Conservation (phyloP, 2,329 filamentous ascomycete species). For the Cyanodermella asteris region DNA sequence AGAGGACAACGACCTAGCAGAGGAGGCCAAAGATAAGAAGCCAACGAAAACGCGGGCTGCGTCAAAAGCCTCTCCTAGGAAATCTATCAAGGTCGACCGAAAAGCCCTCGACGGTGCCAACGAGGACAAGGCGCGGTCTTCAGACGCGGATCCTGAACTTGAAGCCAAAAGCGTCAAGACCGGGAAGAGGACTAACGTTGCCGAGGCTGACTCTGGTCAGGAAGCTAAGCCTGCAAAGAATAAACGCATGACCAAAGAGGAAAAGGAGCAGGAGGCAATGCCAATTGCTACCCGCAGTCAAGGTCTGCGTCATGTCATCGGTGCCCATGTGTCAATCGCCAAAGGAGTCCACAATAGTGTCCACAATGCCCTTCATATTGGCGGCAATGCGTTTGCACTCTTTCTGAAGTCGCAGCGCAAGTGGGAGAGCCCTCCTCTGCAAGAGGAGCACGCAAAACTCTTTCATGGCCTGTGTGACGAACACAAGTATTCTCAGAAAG, state of each 20-base stretch:
- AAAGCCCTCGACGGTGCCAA: too few species aligned
- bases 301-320: slow-evolving; percentile 61
- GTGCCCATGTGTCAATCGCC: slow-evolving; percentile 76
- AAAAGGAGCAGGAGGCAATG: slow-evolving; percentile 33
- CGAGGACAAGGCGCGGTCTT: too few species aligned
- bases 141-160: too few species aligned
- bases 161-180: too few species aligned
- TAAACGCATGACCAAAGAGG: slow-evolving; percentile 35
- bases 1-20: too few species aligned
- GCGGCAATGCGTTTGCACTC: slow-evolving; percentile 79
- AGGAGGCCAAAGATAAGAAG: too few species aligned
- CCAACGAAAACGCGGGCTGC: too few species aligned
- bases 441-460: slow-evolving; percentile 40
- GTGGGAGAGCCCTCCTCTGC: slow-evolving; percentile 66
- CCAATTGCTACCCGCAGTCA: slow-evolving; percentile 49
- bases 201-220: too few species aligned
- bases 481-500: slow-evolving; percentile 40
- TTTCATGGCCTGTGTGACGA: slow-evolving; percentile 49
- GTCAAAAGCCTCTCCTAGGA: too few species aligned
- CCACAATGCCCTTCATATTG: slow-evolving; percentile 54
- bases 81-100: too few species aligned
- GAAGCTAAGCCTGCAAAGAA: too few species aligned
- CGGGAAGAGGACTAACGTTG: too few species aligned
- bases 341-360: slow-evolving; percentile 85
- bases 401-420: slow-evolving; percentile 95